Conservation (phyloP, 2,329 filamentous ascomycete species). For the Colletotrichum kahawae region DNA sequence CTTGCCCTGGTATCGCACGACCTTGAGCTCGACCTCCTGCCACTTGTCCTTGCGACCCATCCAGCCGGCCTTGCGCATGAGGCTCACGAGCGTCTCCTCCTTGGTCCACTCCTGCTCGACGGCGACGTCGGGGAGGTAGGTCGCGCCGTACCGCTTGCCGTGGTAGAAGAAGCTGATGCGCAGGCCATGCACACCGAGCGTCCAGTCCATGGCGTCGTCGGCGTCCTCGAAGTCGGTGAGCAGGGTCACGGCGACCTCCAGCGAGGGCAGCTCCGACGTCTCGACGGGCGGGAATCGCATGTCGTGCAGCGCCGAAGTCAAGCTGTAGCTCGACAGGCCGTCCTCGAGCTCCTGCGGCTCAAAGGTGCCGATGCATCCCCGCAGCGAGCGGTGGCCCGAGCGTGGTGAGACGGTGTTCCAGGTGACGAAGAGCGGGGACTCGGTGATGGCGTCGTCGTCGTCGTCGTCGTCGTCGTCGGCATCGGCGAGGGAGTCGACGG, state of each 20-base stretch:
- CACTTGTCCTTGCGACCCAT: conserved; percentile 78
- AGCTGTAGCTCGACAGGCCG: conserved; percentile 79
- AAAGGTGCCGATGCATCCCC: conserved; percentile 97
- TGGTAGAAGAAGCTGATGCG: conserved; percentile 83
- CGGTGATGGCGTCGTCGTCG: conserved; percentile 37
- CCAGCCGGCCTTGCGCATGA: conserved; percentile 97
- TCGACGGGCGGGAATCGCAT: conserved; percentile 64
- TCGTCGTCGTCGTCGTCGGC: conserved; percentile 28
- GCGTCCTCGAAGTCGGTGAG: conserved; percentile 85
- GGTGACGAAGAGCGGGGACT: conserved; percentile 87
- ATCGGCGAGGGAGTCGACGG: conserved; percentile 44
- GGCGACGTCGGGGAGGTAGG: conserved; percentile 92
- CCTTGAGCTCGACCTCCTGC: conserved; percentile 78
- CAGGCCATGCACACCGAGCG: conserved; percentile 83
- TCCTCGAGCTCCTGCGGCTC: conserved; percentile 74
- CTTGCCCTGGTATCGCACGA: conserved; percentile 86
- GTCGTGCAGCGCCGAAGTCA: conserved; percentile 76
- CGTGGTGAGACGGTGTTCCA: conserved; percentile 78
- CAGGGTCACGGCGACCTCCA: conserved; percentile 77
- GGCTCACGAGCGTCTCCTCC: conserved; percentile 85
- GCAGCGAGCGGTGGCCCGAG: conserved; percentile 68
- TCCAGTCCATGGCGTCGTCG: conserved; percentile 80
- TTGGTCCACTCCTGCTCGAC: conserved; percentile 93
- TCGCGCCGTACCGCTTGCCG: conserved; percentile 77
- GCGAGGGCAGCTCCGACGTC: conserved; percentile 56